Conservation (phyloP, 1,284 basidiomycete species). For the Anthracocystis panici-leucophaei region DNA sequence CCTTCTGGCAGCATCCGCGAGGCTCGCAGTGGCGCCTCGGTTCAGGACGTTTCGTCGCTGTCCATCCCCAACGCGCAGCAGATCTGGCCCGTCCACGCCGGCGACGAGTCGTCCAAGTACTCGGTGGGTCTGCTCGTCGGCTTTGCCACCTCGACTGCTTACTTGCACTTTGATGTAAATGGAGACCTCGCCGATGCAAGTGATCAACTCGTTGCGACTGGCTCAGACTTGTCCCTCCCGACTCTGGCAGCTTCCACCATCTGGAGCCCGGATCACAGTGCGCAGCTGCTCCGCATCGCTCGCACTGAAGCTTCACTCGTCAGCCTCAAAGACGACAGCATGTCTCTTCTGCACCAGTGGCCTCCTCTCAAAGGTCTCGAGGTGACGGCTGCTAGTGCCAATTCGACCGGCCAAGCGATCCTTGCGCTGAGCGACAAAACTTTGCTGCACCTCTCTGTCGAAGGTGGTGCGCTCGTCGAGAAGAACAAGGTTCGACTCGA, state of each 20-base stretch:
- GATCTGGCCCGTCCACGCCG: slow-evolving; percentile 37
- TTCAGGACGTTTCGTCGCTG: slow-evolving; percentile 74
- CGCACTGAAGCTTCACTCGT: slow-evolving; percentile 25
- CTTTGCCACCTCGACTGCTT: slow-evolving; percentile 34
- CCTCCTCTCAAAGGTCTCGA: slow-evolving; percentile 16
- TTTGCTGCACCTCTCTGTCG: slow-evolving; percentile 74
- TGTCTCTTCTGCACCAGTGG: slow-evolving; percentile 20
- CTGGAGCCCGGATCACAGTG: background rate
- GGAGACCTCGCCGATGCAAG: slow-evolving; percentile 42
- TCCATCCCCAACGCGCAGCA: slow-evolving; percentile 27
- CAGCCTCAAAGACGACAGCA: slow-evolving; percentile 3
- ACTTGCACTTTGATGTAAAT: slow-evolving; percentile 26
- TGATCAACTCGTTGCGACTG: slow-evolving; percentile 14
- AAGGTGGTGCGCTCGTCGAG: slow-evolving; percentile 67
- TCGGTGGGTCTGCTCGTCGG: slow-evolving; percentile 33
- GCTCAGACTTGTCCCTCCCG: slow-evolving; percentile 8
- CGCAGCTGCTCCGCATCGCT: slow-evolving; percentile 21
- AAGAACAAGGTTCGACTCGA: slow-evolving; percentile 31
- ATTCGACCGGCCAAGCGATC: slow-evolving; percentile 77
- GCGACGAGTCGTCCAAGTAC: slow-evolving; percentile 7
- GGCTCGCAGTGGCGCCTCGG: slow-evolving; percentile 86
- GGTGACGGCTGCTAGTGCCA: slow-evolving; percentile 66
- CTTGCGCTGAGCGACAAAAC: slow-evolving; percentile 77
- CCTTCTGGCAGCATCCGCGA: slow-evolving; percentile 84
- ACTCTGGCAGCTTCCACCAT: slow-evolving; percentile 25